Percentiles rank a stretch among this genome's conserved stretches.
Conservation (phyloP, 139 green algal genomes). For the Chlamydomonas sp. region DNA sequence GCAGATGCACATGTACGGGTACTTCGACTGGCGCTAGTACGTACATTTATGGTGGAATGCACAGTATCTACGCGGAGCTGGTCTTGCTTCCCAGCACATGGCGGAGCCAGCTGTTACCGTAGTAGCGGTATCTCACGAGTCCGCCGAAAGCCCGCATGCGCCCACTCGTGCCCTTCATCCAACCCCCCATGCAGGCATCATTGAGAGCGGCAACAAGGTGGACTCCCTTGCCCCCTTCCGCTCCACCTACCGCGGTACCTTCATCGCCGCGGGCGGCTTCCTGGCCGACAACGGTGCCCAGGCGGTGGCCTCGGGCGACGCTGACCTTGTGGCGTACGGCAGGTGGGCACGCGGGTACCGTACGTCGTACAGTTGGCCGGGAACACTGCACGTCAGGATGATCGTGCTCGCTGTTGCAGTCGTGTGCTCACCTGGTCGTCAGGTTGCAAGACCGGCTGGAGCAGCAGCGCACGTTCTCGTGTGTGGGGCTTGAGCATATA, state of each 20-base stretch:
- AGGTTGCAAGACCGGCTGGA: too few species aligned
- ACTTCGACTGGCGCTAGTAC: too few species aligned
- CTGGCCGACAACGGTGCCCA: constrained; percentile 53
- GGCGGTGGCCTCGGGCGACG: constrained; percentile 54
- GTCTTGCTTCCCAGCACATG: constrained; percentile 80
- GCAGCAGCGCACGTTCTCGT: not conserved
- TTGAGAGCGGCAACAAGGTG: not conserved
- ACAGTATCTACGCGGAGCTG: too few species aligned
- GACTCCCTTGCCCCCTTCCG: constrained; percentile 71
- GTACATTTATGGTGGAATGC: too few species aligned
- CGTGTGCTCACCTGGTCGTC: too few species aligned
- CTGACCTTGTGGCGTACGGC: constrained; percentile 67
- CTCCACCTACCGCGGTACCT: constrained; percentile 54
- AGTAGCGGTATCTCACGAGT: not conserved
- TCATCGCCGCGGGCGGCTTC: constrained; percentile 82
- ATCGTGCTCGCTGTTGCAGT: too few species aligned
- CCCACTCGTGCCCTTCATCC: not conserved
- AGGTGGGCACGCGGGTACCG: not conserved
- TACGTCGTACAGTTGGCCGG: not conserved
- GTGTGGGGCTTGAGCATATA: not conserved
- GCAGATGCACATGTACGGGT: not conserved
- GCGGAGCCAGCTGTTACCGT: constrained; percentile 58
- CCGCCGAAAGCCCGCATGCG: not conserved
- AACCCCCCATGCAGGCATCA: not conserved
- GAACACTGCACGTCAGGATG: not conserved